These are phyloP conservation scores for Raffaelea arxii DNA, from an alignment of 2,329 filamentous ascomycete genomes.

Conservation along the genomic window DNA sequence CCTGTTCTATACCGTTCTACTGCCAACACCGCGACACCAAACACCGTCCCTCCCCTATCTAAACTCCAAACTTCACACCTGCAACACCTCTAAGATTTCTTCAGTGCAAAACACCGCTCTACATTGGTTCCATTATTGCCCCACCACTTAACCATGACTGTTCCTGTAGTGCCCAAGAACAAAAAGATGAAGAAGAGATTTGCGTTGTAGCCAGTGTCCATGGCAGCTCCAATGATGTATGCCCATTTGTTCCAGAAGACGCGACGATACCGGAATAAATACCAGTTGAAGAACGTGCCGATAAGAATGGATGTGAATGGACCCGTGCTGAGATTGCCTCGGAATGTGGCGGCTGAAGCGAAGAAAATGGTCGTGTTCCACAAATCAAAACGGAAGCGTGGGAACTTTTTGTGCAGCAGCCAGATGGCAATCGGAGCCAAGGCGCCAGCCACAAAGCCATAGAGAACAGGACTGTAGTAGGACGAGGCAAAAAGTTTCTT, in stretches of 20 bases:
- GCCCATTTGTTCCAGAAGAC: slow-evolving; percentile 13
- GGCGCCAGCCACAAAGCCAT: slow-evolving; percentile 13
- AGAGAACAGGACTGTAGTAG: slow-evolving; percentile 11
- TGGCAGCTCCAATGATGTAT: slow-evolving; percentile 12
- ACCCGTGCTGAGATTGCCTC: slow-evolving; percentile 12
- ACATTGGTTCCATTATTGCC: slow-evolving; percentile 11
- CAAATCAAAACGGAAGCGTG: slow-evolving; percentile 11
- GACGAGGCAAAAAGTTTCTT: slow-evolving; percentile 12
- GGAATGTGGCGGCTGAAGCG: slow-evolving; percentile 11
- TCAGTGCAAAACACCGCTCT: slow-evolving; percentile 11
- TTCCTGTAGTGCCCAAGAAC: slow-evolving; percentile 12
- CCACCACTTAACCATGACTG: slow-evolving; percentile 15
- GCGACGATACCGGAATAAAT: slow-evolving; percentile 12
- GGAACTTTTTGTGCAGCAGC: slow-evolving; percentile 12
- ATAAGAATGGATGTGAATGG: slow-evolving; percentile 11
- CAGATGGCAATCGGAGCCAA: slow-evolving; percentile 9
- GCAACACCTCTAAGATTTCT: not conserved
- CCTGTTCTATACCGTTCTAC: no score
- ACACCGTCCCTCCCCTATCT: no score
- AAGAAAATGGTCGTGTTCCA: slow-evolving; percentile 17
- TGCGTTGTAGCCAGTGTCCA: slow-evolving; percentile 13
- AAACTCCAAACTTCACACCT: not conserved
- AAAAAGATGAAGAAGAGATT: slow-evolving; percentile 14
- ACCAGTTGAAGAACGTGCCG: slow-evolving; percentile 13
- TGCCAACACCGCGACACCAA: no score